Conservation (phyloP, 106 monocot genomes). For the Allium cepa region DNA sequence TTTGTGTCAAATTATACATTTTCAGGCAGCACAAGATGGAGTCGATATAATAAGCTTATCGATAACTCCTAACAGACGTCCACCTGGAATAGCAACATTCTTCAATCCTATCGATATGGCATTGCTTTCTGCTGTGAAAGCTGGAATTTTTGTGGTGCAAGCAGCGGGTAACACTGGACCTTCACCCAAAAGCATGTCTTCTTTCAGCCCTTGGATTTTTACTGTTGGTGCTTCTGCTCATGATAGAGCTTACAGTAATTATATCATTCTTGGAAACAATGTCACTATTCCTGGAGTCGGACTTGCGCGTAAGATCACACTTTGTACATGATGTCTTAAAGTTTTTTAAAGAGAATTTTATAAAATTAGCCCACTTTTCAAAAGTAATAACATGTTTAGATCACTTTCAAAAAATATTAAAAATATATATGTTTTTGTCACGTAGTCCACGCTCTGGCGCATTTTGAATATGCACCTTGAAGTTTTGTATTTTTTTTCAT, state of each 20-base stretch:
- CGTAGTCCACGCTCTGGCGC: too few species aligned
- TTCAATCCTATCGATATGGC: constrained; percentile 98
- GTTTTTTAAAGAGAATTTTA: too few species aligned
- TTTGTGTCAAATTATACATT: not conserved
- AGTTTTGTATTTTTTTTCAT: too few species aligned
- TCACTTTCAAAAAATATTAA: too few species aligned
- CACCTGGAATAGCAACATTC: constrained; percentile 82
- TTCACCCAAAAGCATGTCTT: constrained; percentile 85
- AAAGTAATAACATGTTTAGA: too few species aligned
- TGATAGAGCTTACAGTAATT: constrained; percentile 79
- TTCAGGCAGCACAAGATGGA: constrained; percentile 94
- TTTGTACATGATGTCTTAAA: too few species aligned
- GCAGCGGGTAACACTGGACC: constrained; percentile 98
- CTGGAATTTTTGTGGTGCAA: constrained; percentile 95
- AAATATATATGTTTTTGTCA: too few species aligned
- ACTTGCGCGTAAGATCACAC: constrained; percentile 73
- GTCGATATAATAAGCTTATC: constrained; percentile 95
- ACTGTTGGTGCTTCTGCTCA: constrained; percentile 89
- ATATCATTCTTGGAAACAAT: constrained; percentile 77
- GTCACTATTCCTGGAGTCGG: constrained; percentile 76
- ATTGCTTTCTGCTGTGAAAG: constrained; percentile 79
- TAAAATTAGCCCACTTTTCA: too few species aligned
- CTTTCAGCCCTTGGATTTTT: constrained; percentile 99
- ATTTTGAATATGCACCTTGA: too few species aligned
- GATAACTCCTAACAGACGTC: constrained; percentile 83